Percentiles rank a stretch among this genome's conserved stretches.
phyloP scores from a whole-genome alignment of 1,139 yeast species.

The Sugiyamaella novakii region DNA sequence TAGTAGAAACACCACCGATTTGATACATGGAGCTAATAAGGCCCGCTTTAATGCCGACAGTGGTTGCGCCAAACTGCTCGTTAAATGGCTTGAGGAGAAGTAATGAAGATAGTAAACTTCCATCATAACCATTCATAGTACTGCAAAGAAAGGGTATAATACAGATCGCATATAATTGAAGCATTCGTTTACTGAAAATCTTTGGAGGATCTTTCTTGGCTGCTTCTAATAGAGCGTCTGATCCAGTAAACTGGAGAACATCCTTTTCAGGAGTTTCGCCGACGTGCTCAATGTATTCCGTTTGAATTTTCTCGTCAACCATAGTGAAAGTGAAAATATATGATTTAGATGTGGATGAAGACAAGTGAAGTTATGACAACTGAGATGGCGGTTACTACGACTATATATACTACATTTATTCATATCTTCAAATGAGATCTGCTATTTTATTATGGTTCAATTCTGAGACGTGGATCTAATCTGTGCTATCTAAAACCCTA shows the following conservation, averaged over 20 bases:
- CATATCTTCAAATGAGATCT: too few relatives aligned
- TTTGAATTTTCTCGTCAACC: slow-evolving; percentile 12
- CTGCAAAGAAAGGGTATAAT: slow-evolving; percentile 26
- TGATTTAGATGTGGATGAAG: too few relatives aligned
- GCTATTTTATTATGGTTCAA: too few relatives aligned
- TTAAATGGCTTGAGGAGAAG: slow-evolving; percentile 22
- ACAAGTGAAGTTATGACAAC: too few relatives aligned
- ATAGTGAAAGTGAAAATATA: too few relatives aligned
- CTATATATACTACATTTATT: not conserved
- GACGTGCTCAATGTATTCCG: slow-evolving; percentile 12
- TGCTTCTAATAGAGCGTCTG: slow-evolving; percentile 12
- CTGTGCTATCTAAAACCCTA: too few relatives aligned
- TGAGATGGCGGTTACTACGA: too few relatives aligned
- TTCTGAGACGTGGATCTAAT: too few relatives aligned
- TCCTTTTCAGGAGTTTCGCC: slow-evolving; percentile 4
- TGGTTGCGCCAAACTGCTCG: slow-evolving; percentile 24
- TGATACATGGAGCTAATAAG: slow-evolving; percentile 29
- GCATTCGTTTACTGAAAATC: slow-evolving; percentile 16
- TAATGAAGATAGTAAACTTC: slow-evolving; percentile 25
- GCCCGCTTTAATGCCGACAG: slow-evolving; percentile 29
- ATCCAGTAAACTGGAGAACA: slow-evolving; percentile 9
- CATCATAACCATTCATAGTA: slow-evolving; percentile 29
- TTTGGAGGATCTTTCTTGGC: slow-evolving; percentile 12
- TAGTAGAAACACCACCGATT: slow-evolving; percentile 28
- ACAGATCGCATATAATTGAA: slow-evolving; percentile 24